A percentile compares a stretch with the other conserved stretches of the same genome.
These are phyloP conservation scores for Barnettozyma pratensis DNA, from an alignment of 805 yeast species.

Conservation along the genomic window DNA sequence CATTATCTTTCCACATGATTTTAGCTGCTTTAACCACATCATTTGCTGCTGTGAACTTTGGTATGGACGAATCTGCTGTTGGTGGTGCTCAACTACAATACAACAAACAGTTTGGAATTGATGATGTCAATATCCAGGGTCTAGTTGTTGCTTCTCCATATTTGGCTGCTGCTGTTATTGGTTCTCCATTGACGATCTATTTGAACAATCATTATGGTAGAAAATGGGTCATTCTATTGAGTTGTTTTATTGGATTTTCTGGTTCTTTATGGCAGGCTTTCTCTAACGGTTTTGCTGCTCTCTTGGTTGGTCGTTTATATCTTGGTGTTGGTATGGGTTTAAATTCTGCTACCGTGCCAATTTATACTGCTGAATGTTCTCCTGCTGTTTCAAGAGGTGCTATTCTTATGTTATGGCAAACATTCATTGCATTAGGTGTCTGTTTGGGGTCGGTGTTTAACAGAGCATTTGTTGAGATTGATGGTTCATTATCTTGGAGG, in stretches of 20 bases:
- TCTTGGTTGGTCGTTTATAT: conserved; percentile 53
- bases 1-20: conserved; percentile 44
- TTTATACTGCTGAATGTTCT: conserved; percentile 57
- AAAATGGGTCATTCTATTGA: conserved; percentile 52
- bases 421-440: conserved; percentile 71
- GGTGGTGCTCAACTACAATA: conserved; percentile 62
- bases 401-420: conserved; percentile 67
- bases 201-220: conserved; percentile 52
- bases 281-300: conserved; percentile 53
- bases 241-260: conserved; percentile 50
- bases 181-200: conserved; percentile 51
- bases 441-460: conserved; percentile 60
- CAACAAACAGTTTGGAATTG: conserved; percentile 40
- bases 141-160: conserved; percentile 64
- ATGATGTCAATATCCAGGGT: conserved; percentile 44
- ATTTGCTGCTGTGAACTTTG: conserved; percentile 57
- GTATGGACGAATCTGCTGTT: conserved; percentile 69
- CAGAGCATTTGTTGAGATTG: conserved; percentile 48
- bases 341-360: conserved; percentile 64
- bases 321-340: conserved; percentile 65
- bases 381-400: conserved; percentile 60
- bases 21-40: conserved; percentile 55
- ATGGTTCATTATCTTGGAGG: conserved; percentile 52
- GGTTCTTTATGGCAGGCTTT: conserved; percentile 66
- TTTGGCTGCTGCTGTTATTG: conserved; percentile 49